Conservation (phyloP, 345 rosid species). For the Psidium friedrichsthalianum region DNA sequence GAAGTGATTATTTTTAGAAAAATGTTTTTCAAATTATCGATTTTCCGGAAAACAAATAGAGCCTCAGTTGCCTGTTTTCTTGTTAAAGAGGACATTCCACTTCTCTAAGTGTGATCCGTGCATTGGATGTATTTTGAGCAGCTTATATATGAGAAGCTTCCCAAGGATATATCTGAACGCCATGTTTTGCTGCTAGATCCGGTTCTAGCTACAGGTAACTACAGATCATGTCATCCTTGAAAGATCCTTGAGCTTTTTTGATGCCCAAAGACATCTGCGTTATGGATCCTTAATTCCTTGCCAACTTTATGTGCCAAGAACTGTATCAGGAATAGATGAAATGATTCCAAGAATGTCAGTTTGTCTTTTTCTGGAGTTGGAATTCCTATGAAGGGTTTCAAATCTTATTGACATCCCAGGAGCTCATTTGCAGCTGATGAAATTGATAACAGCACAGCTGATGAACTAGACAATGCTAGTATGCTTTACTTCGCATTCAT, state of each 20-base stretch:
- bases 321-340: not conserved
- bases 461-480: not conserved
- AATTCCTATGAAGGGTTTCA: not conserved
- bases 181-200: constrained; percentile 97
- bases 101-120: not conserved
- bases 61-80: not conserved
- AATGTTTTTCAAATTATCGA: no score
- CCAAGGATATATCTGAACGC: constrained; percentile 86
- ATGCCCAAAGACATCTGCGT: not conserved
- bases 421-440: not conserved
- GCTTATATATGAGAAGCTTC: constrained; percentile 98
- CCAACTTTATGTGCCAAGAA: not conserved
- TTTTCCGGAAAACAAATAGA: no score
- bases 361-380: not conserved
- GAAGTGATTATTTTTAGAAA: no score
- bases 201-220: constrained; percentile 82
- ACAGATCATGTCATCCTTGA: not conserved
- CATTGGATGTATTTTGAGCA: constrained; percentile 12
- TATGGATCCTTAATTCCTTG: not conserved
- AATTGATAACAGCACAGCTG: not conserved
- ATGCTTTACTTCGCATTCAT: not conserved
- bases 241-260: not conserved
- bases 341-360: not conserved
- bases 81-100: not conserved
- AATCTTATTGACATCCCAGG: not conserved